A percentile compares a stretch with the other conserved stretches of the same genome.
phyloP scores from a whole-genome alignment of 106 monocot species.

The Agapanthus africanus region DNA sequence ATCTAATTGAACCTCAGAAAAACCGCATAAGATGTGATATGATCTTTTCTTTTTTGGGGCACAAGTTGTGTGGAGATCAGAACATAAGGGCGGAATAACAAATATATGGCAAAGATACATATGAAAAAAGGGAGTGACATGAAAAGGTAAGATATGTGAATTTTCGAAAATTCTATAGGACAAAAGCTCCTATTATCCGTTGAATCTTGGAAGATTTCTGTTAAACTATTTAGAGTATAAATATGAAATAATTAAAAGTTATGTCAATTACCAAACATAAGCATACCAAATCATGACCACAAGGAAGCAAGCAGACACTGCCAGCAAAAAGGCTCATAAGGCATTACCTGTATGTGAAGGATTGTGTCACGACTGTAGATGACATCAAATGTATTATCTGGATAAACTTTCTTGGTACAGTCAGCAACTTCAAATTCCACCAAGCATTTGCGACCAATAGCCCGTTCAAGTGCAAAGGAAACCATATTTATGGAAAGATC shows the following conservation, averaged over 20 bases:
- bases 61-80: no score
- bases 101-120: neutral
- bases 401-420: constrained; percentile 53
- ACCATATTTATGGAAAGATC: constrained; percentile 76
- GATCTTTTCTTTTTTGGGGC: no score
- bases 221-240: neutral
- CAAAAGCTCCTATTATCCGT: neutral
- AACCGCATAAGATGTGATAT: no score
- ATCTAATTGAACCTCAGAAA: no score
- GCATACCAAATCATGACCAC: neutral
- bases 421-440: constrained; percentile 66
- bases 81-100: neutral
- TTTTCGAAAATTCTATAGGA: neutral
- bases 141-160: neutral
- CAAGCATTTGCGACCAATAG: constrained; percentile 61
- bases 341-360: constrained; percentile 51
- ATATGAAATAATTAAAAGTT: neutral
- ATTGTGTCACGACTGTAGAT: constrained; percentile 74
- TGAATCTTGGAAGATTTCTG: neutral
- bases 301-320: neutral
- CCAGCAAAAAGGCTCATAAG: neutral
- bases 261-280: neutral
- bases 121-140: no score
- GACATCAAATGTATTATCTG: constrained; percentile 55
- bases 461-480: constrained; percentile 65